A percentile compares a stretch with the other conserved stretches of the same genome.
Conservation (phyloP, 73 alveolate species). For the Strombidium stylifer region DNA sequence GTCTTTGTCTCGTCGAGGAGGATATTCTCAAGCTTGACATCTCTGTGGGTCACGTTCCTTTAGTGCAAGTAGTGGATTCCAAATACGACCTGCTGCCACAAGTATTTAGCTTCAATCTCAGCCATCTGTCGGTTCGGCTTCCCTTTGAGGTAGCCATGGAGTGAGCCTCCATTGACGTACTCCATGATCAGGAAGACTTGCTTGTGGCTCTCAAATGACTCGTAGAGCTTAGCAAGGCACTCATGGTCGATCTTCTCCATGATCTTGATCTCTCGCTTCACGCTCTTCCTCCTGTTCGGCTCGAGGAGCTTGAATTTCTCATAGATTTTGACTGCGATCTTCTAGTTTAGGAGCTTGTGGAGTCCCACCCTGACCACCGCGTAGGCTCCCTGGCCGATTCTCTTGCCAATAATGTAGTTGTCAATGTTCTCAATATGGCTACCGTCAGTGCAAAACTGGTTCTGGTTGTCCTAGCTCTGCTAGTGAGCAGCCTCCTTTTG, state of each 20-base stretch:
- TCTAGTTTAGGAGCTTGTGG: constrained; percentile 48
- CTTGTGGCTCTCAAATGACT: constrained; percentile 57
- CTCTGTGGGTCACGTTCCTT: constrained; percentile 70
- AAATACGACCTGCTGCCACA: constrained; percentile 57
- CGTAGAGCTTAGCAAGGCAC: constrained; percentile 52
- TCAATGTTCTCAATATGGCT: constrained; percentile 26
- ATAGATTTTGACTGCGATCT: constrained; percentile 69
- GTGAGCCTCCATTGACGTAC: constrained; percentile 60
- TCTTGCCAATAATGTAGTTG: constrained; percentile 56
- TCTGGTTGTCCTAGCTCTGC: background rate
- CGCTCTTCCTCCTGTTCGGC: constrained; percentile 64
- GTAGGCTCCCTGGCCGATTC: constrained; percentile 78
- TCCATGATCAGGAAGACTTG: constrained; percentile 59
- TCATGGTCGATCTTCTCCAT: constrained; percentile 54
- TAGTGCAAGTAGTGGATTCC: constrained; percentile 65
- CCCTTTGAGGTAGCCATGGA: constrained; percentile 58
- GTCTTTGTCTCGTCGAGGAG: constrained; percentile 38
- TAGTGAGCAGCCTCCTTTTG: background rate
- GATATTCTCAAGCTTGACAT: constrained; percentile 65
- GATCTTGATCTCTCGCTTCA: constrained; percentile 56
- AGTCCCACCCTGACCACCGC: constrained; percentile 74
- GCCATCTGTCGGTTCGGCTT: constrained; percentile 59
- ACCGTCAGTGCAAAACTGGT: constrained; percentile 25
- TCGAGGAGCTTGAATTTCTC: constrained; percentile 64
- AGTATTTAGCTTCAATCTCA: constrained; percentile 60